Conservation (phyloP, 805 yeast genomes). For the Hanseniaspora nectarophila region DNA sequence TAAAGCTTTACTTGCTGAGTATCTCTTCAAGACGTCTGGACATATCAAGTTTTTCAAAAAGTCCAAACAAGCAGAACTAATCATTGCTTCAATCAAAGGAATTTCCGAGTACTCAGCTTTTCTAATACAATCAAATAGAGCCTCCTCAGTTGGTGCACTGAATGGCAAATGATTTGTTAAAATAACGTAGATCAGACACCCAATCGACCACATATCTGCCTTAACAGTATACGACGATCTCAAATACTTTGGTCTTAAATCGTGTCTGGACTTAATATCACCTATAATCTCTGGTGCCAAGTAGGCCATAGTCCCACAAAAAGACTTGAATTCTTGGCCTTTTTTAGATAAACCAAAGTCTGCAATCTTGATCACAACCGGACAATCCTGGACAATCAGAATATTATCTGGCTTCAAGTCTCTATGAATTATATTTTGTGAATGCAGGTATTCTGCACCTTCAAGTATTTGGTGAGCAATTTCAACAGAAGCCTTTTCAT, state of each 20-base stretch:
- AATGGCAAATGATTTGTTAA: slow-evolving; percentile 90
- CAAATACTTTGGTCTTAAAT: slow-evolving; percentile 17
- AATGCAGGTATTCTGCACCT: slow-evolving; percentile 80
- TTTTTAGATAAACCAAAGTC: slow-evolving; percentile 94
- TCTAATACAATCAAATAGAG: slow-evolving; percentile 62
- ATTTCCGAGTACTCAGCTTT: slow-evolving; percentile 71
- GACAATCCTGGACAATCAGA: slow-evolving; percentile 78
- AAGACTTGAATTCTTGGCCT: slow-evolving; percentile 81
- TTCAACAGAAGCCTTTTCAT: slow-evolving; percentile 81
- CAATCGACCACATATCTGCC: slow-evolving; percentile 97
- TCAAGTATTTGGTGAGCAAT: slow-evolving; percentile 72
- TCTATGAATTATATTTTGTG: slow-evolving; percentile 84
- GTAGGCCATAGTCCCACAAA: slow-evolving; percentile 94
- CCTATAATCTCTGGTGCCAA: slow-evolving; percentile 85
- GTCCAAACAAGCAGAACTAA: slow-evolving; percentile 57
- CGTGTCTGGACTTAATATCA: slow-evolving; percentile 18
- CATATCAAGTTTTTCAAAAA: slow-evolving; percentile 62
- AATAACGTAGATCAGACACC: slow-evolving; percentile 84
- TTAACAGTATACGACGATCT: slow-evolving; percentile 53
- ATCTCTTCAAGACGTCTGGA: slow-evolving; percentile 61
- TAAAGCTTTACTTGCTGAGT: slow-evolving; percentile 66
- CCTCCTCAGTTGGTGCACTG: slow-evolving; percentile 83
- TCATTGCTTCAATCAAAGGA: slow-evolving; percentile 52
- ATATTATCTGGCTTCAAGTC: slow-evolving; percentile 96
- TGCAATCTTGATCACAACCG: slow-evolving; percentile 81